A percentile compares a stretch with the other conserved stretches of the same genome.
phyloP scores from a whole-genome alignment of 805 yeast genomes.

The Kodamaea sagamina region DNA sequence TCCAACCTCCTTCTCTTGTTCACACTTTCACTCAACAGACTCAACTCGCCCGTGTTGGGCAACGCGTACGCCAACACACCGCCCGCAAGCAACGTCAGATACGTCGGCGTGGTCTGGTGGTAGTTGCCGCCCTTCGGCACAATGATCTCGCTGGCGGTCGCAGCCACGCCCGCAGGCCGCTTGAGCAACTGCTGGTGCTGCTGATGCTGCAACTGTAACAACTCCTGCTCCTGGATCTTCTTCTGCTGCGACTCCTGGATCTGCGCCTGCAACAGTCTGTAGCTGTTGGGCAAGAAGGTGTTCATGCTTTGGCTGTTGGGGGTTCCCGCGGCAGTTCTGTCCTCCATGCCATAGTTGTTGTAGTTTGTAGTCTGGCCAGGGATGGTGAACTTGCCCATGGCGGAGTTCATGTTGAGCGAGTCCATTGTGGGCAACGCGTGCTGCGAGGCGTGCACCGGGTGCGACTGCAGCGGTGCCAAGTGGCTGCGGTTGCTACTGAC shows the following conservation, averaged over 20 bases:
- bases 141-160: slow-evolving; percentile 15
- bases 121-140: slow-evolving; percentile 20
- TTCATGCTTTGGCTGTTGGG: slow-evolving; percentile 1
- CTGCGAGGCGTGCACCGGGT: slow-evolving; percentile 7
- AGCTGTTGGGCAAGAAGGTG: slow-evolving; percentile 17
- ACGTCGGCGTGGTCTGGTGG: slow-evolving; percentile 35
- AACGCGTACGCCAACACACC: slow-evolving; percentile 40
- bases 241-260: slow-evolving; percentile 19
- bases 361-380: slow-evolving; percentile 1
- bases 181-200: slow-evolving; percentile 19
- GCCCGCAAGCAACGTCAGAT: slow-evolving; percentile 39
- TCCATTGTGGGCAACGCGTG: slow-evolving; percentile 7
- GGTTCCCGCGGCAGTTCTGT: neutral
- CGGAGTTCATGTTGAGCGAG: slow-evolving; percentile 6
- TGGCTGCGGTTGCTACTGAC: neutral
- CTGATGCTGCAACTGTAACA: slow-evolving; percentile 20
- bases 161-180: slow-evolving; percentile 15
- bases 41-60: slow-evolving; percentile 19
- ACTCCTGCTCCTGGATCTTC: slow-evolving; percentile 17
- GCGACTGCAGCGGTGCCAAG: slow-evolving; percentile 2
- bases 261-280: slow-evolving; percentile 20
- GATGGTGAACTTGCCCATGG: slow-evolving; percentile 11
- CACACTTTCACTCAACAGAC: slow-evolving; percentile 24
- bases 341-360: slow-evolving; percentile 4
- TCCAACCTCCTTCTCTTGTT: slow-evolving; percentile 26